Conservation (phyloP, 768 basidiomycete species). For the Lepiota venenata region DNA sequence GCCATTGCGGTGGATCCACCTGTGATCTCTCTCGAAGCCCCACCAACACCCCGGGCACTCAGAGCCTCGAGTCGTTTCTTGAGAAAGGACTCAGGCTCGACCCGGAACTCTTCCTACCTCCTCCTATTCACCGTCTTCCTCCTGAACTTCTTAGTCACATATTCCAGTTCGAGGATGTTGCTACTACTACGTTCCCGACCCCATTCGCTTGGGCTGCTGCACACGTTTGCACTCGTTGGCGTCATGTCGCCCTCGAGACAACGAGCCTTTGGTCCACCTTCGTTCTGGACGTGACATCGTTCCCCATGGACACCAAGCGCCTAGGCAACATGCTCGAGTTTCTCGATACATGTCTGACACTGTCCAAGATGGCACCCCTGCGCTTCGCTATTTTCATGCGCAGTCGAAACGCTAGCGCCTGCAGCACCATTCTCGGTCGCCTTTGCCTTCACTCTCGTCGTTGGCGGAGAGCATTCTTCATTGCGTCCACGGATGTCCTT, state of each 20-base stretch:
- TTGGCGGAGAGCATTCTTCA: constrained; percentile 1
- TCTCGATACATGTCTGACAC: neutral
- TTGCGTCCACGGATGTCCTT: neutral
- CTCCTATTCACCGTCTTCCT: constrained; percentile 1
- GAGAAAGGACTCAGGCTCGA: neutral
- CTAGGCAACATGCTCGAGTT: neutral
- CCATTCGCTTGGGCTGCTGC: neutral
- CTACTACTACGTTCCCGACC: neutral
- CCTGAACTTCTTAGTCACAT: constrained; percentile 1
- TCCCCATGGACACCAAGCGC: neutral
- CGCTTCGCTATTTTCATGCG: neutral
- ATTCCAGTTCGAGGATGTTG: neutral
- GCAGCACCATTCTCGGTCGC: neutral
- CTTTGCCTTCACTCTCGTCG: neutral
- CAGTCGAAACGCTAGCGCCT: neutral
- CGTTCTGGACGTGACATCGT: neutral
- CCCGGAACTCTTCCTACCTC: neutral
- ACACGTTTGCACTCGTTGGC: neutral
- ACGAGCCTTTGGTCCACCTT: neutral
- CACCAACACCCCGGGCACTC: neutral
- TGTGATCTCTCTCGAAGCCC: neutral
- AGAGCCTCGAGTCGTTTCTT: neutral
- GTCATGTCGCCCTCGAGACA: neutral
- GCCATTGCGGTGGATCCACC: neutral
- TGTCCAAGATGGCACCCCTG: neutral